Base-by-base conservation (phyloP, 805 yeast genomes). In the Candida broadrunensis region DNA sequence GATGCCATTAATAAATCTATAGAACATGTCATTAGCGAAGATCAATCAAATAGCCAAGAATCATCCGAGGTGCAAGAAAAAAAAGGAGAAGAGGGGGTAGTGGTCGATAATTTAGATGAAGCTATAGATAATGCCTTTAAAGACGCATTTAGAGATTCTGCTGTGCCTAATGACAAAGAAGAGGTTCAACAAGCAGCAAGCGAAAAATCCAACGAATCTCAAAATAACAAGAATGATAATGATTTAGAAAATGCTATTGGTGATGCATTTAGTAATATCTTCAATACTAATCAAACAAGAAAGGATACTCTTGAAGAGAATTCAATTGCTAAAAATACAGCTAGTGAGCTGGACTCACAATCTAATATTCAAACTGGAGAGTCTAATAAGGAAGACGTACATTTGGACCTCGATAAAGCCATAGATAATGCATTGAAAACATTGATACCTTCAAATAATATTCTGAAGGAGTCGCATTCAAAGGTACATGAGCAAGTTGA, bases 231-330 rank as follows among this genome's bases (percentile, higher is more conserved):
- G 30, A 50, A 48, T 12, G 63, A 56, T 29, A 21, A 47, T 7
- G 63, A 57, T 20, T 47, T 63, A 35, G 64, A 64, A 39, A 57
- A 55, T 33, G 70, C 70, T 26, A 63, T 63, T 18, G 68, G 66
- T 4, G 49, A 58, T 36, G 68, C 62, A 3, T 58, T 63, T 42
- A 33, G 36, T 19, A 21, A 36, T 18, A 36, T 37, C 1, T 30
- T n/a, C 15, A 25, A 36, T 18, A 34, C 23, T 4, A 37, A 31
- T 19, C 19, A 15, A 16, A 19, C 12, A 24, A 25, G 5, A 11
- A 7, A 31, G 12, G 4, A 23, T 15, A 33, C 7, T 33, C 17
- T 16, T 13, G 36, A 33, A 13, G 26, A 5, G 13, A 4, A n/a
- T 12, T 14, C 4, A 20, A 12, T 13, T 5, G 17, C 13, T 8